Evolutionary conservation across 345 rosid genomes (phyloP).

Genomic region (Hypericum perforatum): DNA sequence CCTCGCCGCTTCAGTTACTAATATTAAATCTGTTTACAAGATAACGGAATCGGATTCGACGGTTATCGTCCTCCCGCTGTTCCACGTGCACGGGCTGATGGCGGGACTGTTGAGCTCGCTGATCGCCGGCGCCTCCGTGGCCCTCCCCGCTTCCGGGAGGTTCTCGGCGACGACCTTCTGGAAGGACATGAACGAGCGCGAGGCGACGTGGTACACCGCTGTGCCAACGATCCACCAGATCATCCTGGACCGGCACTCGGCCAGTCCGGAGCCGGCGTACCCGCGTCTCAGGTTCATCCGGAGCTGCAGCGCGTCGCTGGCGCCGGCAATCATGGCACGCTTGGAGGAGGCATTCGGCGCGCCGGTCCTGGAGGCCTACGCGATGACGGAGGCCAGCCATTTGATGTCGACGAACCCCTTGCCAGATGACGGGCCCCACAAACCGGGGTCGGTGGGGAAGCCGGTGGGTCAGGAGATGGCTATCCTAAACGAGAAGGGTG

Average conservation of each 20-base stretch:
- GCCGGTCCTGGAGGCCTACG: conserved; percentile 85
- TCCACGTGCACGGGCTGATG: conserved; percentile 77
- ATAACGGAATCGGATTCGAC: conserved; percentile 72
- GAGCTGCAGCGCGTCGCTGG: conserved; percentile 85
- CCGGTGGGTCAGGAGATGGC: conserved; percentile 84
- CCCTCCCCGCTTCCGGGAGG: conserved; percentile 71
- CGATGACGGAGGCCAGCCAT: conserved; percentile 86
- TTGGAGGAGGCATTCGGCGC: conserved; percentile 73
- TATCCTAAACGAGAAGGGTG: conserved; percentile 59
- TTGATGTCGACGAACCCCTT: conserved; percentile 75
- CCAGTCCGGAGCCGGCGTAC: conserved; percentile 45
- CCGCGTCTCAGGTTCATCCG: conserved; percentile 72
- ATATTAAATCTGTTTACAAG: conserved; percentile 60
- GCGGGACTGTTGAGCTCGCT: conserved; percentile 73
- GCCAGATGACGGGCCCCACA: conserved; percentile 68
- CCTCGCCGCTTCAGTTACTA: conserved; percentile 44
- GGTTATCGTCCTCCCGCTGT: conserved; percentile 65
- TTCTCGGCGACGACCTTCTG: conserved; percentile 83
- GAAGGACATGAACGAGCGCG: conserved; percentile 53
- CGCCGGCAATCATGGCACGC: conserved; percentile 59
- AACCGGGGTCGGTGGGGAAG: conserved; percentile 75
- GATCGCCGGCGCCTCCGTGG: conserved; percentile 62
- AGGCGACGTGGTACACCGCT: conserved; percentile 91
- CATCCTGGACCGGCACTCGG: conserved; percentile 58
- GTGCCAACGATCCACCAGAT: conserved; percentile 93